Base-by-base conservation (phyloP, 2,329 filamentous ascomycete species). In the Colletotrichum camelliae region DNA sequence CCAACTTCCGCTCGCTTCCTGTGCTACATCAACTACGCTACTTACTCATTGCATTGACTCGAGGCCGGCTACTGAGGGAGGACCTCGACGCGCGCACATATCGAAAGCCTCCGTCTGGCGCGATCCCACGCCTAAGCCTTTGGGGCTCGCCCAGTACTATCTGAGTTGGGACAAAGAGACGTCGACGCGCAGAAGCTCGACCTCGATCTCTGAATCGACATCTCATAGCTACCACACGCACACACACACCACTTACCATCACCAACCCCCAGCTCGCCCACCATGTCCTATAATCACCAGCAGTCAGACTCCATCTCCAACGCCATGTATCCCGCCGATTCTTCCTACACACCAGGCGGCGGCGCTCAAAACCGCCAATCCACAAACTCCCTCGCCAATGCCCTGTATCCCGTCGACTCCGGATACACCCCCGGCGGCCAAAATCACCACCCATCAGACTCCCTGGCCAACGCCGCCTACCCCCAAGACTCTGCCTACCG, bases 401-500 rank as follows among this genome's bases (percentile, higher is more conserved):
- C 73, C 43, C 73, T 74, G 35, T 77, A 77, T 69, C 75, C 75
- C 9, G 60, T 61, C 48, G 68, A 77, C 69, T 76, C 68, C 31
- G 61, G 58, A 29, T 77, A 77, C 52, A 68, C 64, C 13, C 75
- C 75, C 21, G 66, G 48, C n/a, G 43, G 43, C 18, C 58, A 61
- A 61, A 31, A 61, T 29, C 37, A 60, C 37, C 48, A 60, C 64
- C 37, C 70, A 29, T 67, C 70, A n/a, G 55, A 24, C 64, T 75
- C 75, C n/a, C 75, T 77, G 35, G 60, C 15, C 64, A 77, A 77
- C 37, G 75, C 73, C 35, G 75, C 75, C 48, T 77, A 77, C 73
- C 75, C 75, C 7, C 66, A 67, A 68, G 68, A 77, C 69, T 76
- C 65, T 29, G 55, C 68, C 48, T 77, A 77, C 52, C 72, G 64